Evolutionary conservation across 148 eudicot species (phyloP), one percentile per base, ranked within the genome.

Genomic region (Camellia lanceoleosa): DNA sequence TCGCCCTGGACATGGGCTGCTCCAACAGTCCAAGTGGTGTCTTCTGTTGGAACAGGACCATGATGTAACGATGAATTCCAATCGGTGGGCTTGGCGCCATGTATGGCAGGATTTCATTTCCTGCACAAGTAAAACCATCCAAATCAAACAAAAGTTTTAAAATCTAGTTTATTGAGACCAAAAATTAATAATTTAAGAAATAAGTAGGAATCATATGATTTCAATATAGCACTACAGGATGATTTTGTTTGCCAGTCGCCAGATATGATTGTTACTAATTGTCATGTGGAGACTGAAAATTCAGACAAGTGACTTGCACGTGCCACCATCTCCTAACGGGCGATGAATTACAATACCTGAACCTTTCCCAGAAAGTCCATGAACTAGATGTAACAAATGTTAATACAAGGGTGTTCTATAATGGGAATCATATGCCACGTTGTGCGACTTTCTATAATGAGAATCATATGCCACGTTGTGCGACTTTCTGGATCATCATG

Each of bases 51-150:
- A 80, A 80, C 49, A 80, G 23, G 7, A 74, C 16, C 23, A 74
- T n/a, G 1, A 80, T 71, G 18, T 71, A 73, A 58, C 82, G 59
- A 68, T 80, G 82, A 63, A 80, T 80, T 44, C 82, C 82, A 30
- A 64, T 7, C 0, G 65, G 47, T 56, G 82, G 82, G 56, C 58
- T 15, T 41, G 78, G 82, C 11, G 71, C 19, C 38, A 63, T 60
- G 41, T 80, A 80, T 13, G 71, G 78, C 42, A 80, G 51, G 19
- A 80, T 43, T 67, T 73, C 82, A 3, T 54, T 73, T 3, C 82
- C 82, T 80, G 58, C 20, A 30, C 38, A 80, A 80, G 49, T 8
- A 68, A 56, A 3, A 30, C 38, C 59, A 55, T 73, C 63, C 76
- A 5, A 18, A 42, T 13, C 42, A 38, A 58, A 74, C 14, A 12